Base-by-base conservation (phyloP, 2,329 filamentous ascomycete species). In the Albifimbria verrucaria region DNA sequence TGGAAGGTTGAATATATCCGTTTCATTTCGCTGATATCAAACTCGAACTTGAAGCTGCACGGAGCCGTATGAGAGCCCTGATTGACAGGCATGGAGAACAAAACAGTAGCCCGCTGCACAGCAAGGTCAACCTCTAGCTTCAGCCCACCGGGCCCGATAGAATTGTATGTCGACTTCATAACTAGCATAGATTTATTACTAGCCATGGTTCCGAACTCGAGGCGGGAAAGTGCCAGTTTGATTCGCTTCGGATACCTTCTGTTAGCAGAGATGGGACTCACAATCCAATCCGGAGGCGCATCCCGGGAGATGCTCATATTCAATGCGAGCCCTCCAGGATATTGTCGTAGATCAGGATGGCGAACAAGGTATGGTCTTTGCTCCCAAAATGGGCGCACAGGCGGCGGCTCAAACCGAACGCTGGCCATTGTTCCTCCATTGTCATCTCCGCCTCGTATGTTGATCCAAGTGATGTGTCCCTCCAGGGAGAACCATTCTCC, bases 161-260 rank as follows among this genome's bases (percentile, higher is more conserved):
- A 49, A 2, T 52, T 22, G 4, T n/a, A 68, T 28, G 1, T 61
- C 59, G 50, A n/a, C n/a, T 78, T 79, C 77, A 89, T 81, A 9
- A 76, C 68, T 64, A 86, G 80, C 77, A 92, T 83, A 0, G 74
- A 72, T 3, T 69, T 72, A 4, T 80, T 76, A 1, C 76, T 69
- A 2, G 78, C 60, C 69, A 84, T 76, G 41, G 83, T 73, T 0
- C 89, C 88, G 59, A 92, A 87, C 18, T 83, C 77, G 2, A 92
- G 62, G 0, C 70, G 72, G 1, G 65, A 60, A 3, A 79, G 72
- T 2, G 66, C 61, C 2, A 85, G 57, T 17, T 63, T 72, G 66
- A 80, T 68, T 20, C 62, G 63, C 21, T 63, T 54, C 1, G 68
- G 67, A 43, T 72, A 70, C 6, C 36, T 47, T 6, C 61, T 57